These are phyloP conservation scores for Usnea hakonensis DNA, from an alignment of 495 filamentous ascomycete species.

Conservation along the genomic window DNA sequence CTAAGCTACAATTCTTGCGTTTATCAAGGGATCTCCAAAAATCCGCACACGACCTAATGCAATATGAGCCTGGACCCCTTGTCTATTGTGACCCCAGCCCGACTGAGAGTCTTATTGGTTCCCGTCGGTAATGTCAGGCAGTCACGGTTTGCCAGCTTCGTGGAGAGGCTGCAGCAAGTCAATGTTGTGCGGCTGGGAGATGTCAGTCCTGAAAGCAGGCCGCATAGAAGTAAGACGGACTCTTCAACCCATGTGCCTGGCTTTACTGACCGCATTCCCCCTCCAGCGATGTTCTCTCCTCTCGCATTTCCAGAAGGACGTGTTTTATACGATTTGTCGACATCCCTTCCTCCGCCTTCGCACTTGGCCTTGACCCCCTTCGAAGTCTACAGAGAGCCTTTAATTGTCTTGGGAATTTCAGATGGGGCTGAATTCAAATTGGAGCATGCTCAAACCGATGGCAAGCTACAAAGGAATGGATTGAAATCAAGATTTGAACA, in stretches of 20 bases:
- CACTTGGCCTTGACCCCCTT: conserved; percentile 76
- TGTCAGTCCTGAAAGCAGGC: conserved; percentile 77
- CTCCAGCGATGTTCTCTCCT: conserved; percentile 85
- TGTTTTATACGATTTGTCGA: conserved; percentile 84
- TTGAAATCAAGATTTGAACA: conserved; percentile 28
- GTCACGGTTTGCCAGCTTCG: conserved; percentile 70
- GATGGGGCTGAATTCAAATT: conserved; percentile 56
- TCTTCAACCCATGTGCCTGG: background rate
- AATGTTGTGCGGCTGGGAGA: conserved; percentile 84
- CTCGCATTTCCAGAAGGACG: conserved; percentile 82
- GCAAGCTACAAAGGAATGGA: conserved; percentile 39
- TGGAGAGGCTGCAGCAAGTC: conserved; percentile 66
- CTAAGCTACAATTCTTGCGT: background rate
- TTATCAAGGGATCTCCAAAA: conserved; percentile 9
- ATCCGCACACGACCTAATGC: conserved; percentile 18
- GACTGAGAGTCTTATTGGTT: conserved; percentile 72
- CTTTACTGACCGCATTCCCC: conserved; percentile 27
- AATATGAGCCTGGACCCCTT: conserved; percentile 80
- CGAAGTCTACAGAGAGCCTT: conserved; percentile 72
- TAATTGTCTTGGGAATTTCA: conserved; percentile 70
- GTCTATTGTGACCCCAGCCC: conserved; percentile 81
- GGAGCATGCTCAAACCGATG: conserved; percentile 27
- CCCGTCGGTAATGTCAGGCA: conserved; percentile 80
- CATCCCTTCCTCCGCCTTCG: conserved; percentile 65
- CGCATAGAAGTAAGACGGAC: conserved; percentile 69